Percentiles rank a stretch among this genome's conserved stretches.
These are phyloP conservation scores for Paradendryphiella salina DNA, from an alignment of 2,329 filamentous ascomycete genomes.

Conservation along the genomic window DNA sequence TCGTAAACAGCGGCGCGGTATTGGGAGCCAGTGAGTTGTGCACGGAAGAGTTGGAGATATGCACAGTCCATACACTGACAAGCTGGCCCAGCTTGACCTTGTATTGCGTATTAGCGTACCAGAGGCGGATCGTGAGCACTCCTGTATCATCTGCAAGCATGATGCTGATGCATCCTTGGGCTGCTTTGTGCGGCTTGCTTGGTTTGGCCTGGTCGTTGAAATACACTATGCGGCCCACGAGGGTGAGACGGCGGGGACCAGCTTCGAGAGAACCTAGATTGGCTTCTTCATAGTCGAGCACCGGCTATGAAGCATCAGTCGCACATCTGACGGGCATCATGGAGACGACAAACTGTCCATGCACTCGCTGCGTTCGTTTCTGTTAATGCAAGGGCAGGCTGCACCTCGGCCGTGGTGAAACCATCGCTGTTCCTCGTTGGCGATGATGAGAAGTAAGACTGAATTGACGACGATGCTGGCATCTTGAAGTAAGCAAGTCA, in stretches of 20 bases:
- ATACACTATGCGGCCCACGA: slow-evolving; percentile 62
- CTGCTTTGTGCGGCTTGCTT: slow-evolving; percentile 50
- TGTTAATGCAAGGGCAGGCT: slow-evolving; percentile 45
- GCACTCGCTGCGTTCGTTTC: slow-evolving; percentile 25
- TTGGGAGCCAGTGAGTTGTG: slow-evolving; percentile 47
- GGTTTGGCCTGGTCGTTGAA: slow-evolving; percentile 52
- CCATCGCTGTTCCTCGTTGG: slow-evolving; percentile 52
- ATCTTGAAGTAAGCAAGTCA: slow-evolving; percentile 22
- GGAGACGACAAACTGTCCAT: slow-evolving; percentile 19
- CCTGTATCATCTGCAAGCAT: slow-evolving; percentile 61
- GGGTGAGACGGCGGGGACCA: slow-evolving; percentile 56
- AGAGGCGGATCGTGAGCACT: slow-evolving; percentile 59
- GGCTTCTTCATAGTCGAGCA: slow-evolving; percentile 53
- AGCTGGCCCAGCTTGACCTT: slow-evolving; percentile 57
- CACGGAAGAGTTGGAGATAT: slow-evolving; percentile 55
- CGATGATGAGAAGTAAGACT: slow-evolving; percentile 48
- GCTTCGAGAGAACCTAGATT: slow-evolving; percentile 54
- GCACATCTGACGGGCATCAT: not conserved
- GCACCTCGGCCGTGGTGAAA: slow-evolving; percentile 56
- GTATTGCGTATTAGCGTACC: slow-evolving; percentile 52
- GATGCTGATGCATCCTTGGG: slow-evolving; percentile 58
- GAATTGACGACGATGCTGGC: slow-evolving; percentile 49
- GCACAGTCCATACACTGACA: slow-evolving; percentile 61
- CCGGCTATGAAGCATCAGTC: slow-evolving; percentile 46
- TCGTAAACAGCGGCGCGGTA: slow-evolving; percentile 56